These are phyloP conservation scores for Sporothrix brunneoviolacea DNA, from an alignment of 2,329 filamentous ascomycete species.

Conservation along the genomic window DNA sequence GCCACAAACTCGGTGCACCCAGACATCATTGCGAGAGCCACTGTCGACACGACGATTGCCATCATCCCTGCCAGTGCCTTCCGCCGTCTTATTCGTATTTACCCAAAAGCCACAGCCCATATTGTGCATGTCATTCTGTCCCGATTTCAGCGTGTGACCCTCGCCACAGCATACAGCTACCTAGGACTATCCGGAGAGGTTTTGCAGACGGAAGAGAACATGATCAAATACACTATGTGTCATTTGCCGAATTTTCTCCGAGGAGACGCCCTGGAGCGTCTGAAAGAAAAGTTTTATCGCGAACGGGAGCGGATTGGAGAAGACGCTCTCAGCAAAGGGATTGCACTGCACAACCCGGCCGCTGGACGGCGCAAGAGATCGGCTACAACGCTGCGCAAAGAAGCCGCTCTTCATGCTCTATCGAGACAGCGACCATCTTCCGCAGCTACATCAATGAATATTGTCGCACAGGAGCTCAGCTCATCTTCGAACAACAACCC, in stretches of 20 bases:
- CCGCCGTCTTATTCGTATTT: constrained; percentile 81
- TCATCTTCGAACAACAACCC: constrained; percentile 52
- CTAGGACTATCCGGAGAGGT: constrained; percentile 89
- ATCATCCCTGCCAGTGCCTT: constrained; percentile 98
- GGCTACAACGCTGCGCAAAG: constrained; percentile 68
- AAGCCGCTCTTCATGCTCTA: constrained; percentile 66
- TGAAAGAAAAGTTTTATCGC: constrained; percentile 87
- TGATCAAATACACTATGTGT: constrained; percentile 87
- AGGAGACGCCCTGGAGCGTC: constrained; percentile 69
- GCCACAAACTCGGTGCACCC: constrained; percentile 78
- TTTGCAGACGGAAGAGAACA: constrained; percentile 82
- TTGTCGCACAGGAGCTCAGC: constrained; percentile 34
- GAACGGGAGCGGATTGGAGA: constrained; percentile 76
- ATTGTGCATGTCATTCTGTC: constrained; percentile 98
- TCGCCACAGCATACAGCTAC: constrained; percentile 91
- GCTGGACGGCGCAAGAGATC: constrained; percentile 62
- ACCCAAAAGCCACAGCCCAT: constrained; percentile 92
- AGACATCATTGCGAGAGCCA: constrained; percentile 93
- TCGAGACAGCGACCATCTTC: constrained; percentile 38
- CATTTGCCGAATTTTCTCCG: constrained; percentile 87
- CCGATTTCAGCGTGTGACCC: constrained; percentile 85
- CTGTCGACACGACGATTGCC: constrained; percentile 93
- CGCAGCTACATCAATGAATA: constrained; percentile 34
- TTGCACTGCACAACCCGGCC: constrained; percentile 81
- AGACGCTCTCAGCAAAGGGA: constrained; percentile 83